Conservation (phyloP, 306 rosid species). For the Cicer cuneatum region DNA sequence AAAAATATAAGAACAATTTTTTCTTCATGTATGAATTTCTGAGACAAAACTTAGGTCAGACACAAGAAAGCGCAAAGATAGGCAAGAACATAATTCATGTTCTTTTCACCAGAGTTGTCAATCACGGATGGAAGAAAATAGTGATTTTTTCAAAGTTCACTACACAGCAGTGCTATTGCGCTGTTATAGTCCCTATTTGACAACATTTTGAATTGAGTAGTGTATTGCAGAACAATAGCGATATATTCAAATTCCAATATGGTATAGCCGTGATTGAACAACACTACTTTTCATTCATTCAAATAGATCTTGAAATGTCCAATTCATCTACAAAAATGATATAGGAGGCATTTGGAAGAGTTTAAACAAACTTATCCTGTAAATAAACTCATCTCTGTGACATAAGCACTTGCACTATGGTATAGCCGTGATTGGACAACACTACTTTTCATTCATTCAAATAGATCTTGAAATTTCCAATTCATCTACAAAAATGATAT, state of each 20-base stretch:
- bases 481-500: conserved; percentile 12
- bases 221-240: no score
- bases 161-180: no score
- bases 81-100: conserved; percentile 12
- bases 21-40: conserved; percentile 20
- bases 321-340: conserved; percentile 24
- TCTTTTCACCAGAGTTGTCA: background rate
- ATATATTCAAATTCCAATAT: no score
- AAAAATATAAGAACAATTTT: conserved; percentile 8
- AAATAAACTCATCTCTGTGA: background rate
- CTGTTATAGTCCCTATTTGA: no score
- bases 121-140: no score
- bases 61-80: conserved; percentile 20
- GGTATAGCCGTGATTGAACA: no score
- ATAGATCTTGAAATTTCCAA: conserved; percentile 22
- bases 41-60: conserved; percentile 5
- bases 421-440: no score
- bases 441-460: background rate
- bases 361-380: background rate
- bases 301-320: conserved; percentile 15
- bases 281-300: background rate
- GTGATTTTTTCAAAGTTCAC: no score
- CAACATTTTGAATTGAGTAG: no score
- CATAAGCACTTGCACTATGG: background rate
- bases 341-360: background rate